Evolutionary conservation across 2,329 filamentous ascomycete species (phyloP), one percentile per base, ranked within the genome.

Genomic region (Aspergillus niger): DNA sequence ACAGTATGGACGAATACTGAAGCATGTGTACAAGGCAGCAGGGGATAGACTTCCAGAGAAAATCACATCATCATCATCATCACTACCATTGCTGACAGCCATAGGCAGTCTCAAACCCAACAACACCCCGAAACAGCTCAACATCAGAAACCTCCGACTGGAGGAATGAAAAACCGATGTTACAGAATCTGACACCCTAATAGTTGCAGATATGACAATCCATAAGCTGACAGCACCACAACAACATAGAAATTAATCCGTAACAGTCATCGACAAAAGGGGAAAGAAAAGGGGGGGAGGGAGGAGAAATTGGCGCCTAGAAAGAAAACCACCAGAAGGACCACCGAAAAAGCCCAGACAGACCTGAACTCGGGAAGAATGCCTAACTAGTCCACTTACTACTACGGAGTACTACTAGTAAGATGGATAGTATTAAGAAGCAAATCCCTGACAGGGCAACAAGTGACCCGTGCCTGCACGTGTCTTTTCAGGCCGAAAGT

Each of bases 391-490:
- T 36, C 44, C 3, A n/a, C 20, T 20, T 20, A 2, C 20, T 20
- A 20, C 20, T 20, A 20, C 20, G 20, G 20, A 20, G 20, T 20
- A 20, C 20, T 20, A 20, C 2, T 13, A 28, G 3, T 49, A 17
- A n/a, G 43, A 28, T n/a, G 15, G 20, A 22, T 44, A 22, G 41
- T 44, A 13, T 44, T 6, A 22, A 22, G 17, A 53, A 43, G 17
- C 17, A n/a, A 38, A 20, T 43, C 41, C 10, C 53, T 32, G 53
- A 44, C 61, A 63, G 61, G 58, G 49, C 61, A 63, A 39, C 41
- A 41, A 51, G 61, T 60, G 61, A 60, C 47, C 61, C 50, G 61
- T 63, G 61, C 58, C 58, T 26, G 57, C 61, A 63, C 58, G 61
- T 63, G 54, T 55, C 49, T 39, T 32, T 47, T 30, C 26, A 50